These are phyloP conservation scores for Chaetoceros muelleri DNA, from an alignment of 108 stramenopile genomes.

Conservation along the genomic window DNA sequence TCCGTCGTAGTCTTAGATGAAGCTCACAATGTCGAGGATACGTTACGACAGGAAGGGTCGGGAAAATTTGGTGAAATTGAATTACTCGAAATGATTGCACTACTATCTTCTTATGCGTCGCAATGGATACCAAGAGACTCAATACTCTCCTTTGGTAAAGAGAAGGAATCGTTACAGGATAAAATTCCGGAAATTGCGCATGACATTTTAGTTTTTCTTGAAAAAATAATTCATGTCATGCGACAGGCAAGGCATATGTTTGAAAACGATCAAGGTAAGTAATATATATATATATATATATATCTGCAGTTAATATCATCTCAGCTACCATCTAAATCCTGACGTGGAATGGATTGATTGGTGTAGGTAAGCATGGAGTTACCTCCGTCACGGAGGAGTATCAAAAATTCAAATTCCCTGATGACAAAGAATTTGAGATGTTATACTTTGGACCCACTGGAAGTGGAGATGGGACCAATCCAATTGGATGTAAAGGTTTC, in stretches of 20 bases:
- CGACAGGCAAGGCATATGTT: slow-evolving; percentile 21
- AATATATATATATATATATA: neutral
- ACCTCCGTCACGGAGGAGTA: slow-evolving; percentile 16
- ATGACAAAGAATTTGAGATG: slow-evolving; percentile 51
- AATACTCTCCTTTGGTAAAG: neutral
- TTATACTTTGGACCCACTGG: slow-evolving; percentile 54
- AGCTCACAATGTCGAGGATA: slow-evolving; percentile 91
- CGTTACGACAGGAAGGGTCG: slow-evolving; percentile 47
- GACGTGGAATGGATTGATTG: neutral
- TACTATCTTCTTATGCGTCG: slow-evolving; percentile 26
- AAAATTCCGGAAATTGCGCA: slow-evolving; percentile 44
- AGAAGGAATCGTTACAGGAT: slow-evolving; percentile 8
- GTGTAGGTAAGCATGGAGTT: slow-evolving; percentile 21
- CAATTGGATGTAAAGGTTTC: slow-evolving; percentile 49
- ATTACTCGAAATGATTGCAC: slow-evolving; percentile 35
- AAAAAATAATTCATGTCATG: slow-evolving; percentile 37
- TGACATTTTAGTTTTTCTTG: slow-evolving; percentile 50
- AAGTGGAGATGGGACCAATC: slow-evolving; percentile 26
- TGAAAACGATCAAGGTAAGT: slow-evolving; percentile 31
- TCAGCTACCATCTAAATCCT: neutral
- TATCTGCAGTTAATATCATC: neutral
- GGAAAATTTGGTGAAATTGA: slow-evolving; percentile 55
- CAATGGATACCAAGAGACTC: slow-evolving; percentile 4
- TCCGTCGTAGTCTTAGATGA: slow-evolving; percentile 95
- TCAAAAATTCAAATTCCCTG: slow-evolving; percentile 33